Conservation (phyloP, 306 rosid genomes). For the Lathyrus aphaca region DNA sequence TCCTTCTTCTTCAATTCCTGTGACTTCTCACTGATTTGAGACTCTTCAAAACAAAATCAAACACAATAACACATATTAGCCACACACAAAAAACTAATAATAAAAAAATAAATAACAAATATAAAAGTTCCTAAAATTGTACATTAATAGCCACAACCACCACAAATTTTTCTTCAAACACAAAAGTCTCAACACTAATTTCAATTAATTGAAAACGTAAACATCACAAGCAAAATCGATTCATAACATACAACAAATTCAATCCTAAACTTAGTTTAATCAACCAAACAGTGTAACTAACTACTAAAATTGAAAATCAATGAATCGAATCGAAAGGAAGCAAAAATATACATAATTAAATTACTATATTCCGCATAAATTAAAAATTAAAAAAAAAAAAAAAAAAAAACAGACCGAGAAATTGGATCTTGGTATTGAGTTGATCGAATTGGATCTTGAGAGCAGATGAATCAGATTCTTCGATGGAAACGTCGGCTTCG, state of each 20-base stretch:
- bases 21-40: conserved; percentile 55
- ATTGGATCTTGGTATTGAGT: conserved; percentile 74
- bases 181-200: not conserved
- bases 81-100: conserved; percentile 30
- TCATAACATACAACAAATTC: not conserved
- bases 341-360: not conserved
- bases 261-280: not conserved
- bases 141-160: not conserved
- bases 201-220: conserved; percentile 6
- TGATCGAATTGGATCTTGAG: conserved; percentile 72
- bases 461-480: conserved; percentile 54
- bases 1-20: conserved; percentile 65
- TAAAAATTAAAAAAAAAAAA: conserved; percentile 3
- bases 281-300: conserved; percentile 4
- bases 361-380: not conserved
- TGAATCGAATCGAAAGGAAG: not conserved
- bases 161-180: not conserved
- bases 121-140: conserved; percentile 16
- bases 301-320: not conserved
- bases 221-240: not conserved
- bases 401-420: conserved; percentile 55
- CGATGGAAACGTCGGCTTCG: conserved; percentile 52
- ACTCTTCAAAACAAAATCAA: conserved; percentile 56
- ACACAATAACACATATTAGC: conserved; percentile 35
- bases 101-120: conserved; percentile 11